Percentiles rank a stretch among this genome's conserved stretches.
Conservation (phyloP, 768 basidiomycete species). For the Pleurotus platypus region DNA sequence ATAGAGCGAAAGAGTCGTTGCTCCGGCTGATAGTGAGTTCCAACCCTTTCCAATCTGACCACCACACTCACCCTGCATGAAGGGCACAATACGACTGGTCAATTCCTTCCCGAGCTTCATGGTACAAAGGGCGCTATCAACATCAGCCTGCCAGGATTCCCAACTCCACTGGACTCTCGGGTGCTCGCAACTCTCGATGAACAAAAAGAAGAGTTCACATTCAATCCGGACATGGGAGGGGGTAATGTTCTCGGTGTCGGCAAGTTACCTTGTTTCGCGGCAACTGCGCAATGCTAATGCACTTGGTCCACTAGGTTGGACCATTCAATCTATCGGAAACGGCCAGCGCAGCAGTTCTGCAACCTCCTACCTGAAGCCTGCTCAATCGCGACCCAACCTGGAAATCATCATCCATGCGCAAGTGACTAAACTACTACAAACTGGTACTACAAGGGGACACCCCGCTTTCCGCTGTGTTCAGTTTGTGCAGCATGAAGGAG, state of each 20-base stretch:
- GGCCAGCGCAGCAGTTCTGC: slow-evolving; percentile 33
- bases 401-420: slow-evolving; percentile 30
- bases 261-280: not conserved
- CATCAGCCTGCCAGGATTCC: slow-evolving; percentile 27
- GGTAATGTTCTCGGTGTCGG: slow-evolving; percentile 30
- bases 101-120: slow-evolving; percentile 34
- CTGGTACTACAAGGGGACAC: slow-evolving; percentile 3
- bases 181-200: slow-evolving; percentile 34
- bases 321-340: slow-evolving; percentile 25
- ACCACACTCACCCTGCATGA: not conserved
- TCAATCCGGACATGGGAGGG: slow-evolving; percentile 29
- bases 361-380: slow-evolving; percentile 27
- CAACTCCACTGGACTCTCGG: slow-evolving; percentile 25
- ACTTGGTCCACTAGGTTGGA: slow-evolving; percentile 21
- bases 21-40: slow-evolving; percentile 26
- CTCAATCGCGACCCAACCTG: slow-evolving; percentile 27
- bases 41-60: not conserved
- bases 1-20: slow-evolving; percentile 32
- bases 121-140: slow-evolving; percentile 26
- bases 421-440: slow-evolving; percentile 24
- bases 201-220: slow-evolving; percentile 28
- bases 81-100: slow-evolving; percentile 28
- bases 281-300: not conserved
- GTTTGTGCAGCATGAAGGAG: slow-evolving; percentile 8
- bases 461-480: slow-evolving; percentile 18